phyloP scores from a whole-genome alignment of 2,329 filamentous ascomycete species.

The Penicillium sp. region DNA sequence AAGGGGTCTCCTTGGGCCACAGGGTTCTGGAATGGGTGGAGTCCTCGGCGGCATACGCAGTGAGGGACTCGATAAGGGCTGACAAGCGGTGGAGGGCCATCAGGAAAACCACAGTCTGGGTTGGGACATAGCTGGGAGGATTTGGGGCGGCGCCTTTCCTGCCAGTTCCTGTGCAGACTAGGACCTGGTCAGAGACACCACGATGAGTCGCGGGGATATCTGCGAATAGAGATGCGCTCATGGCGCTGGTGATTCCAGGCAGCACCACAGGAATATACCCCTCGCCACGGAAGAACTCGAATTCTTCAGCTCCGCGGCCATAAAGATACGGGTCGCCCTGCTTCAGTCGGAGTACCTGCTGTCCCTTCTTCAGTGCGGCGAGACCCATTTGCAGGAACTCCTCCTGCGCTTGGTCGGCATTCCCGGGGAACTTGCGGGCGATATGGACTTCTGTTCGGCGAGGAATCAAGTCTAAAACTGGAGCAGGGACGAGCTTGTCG shows the following conservation, averaged over 20 bases:
- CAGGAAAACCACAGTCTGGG: constrained; percentile 82
- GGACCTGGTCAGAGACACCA: constrained; percentile 82
- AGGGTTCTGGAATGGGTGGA: constrained; percentile 26
- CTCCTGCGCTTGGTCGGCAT: constrained; percentile 87
- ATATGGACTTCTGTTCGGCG: constrained; percentile 86
- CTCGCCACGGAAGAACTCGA: constrained; percentile 70
- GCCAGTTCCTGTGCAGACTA: constrained; percentile 95
- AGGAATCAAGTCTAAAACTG: constrained; percentile 83
- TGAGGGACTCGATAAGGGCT: constrained; percentile 69
- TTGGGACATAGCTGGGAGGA: constrained; percentile 73
- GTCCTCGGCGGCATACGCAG: constrained; percentile 26
- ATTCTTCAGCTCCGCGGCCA: constrained; percentile 89
- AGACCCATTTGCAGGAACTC: constrained; percentile 79
- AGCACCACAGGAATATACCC: constrained; percentile 70
- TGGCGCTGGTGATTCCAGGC: constrained; percentile 83
- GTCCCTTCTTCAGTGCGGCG: constrained; percentile 62
- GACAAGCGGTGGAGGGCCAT: constrained; percentile 88
- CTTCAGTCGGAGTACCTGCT: constrained; percentile 82
- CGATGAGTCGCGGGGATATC: constrained; percentile 84
- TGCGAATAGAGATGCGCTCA: constrained; percentile 84
- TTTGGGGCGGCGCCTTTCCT: constrained; percentile 77
- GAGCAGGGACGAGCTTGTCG: constrained; percentile 60
- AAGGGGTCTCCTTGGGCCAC: constrained; percentile 77
- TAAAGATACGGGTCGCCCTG: constrained; percentile 97
- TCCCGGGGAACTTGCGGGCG: constrained; percentile 94